Evolutionary conservation across 768 basidiomycete species (phyloP), one percentile per base, ranked within the genome.

Genomic region (Suillus luteus): DNA sequence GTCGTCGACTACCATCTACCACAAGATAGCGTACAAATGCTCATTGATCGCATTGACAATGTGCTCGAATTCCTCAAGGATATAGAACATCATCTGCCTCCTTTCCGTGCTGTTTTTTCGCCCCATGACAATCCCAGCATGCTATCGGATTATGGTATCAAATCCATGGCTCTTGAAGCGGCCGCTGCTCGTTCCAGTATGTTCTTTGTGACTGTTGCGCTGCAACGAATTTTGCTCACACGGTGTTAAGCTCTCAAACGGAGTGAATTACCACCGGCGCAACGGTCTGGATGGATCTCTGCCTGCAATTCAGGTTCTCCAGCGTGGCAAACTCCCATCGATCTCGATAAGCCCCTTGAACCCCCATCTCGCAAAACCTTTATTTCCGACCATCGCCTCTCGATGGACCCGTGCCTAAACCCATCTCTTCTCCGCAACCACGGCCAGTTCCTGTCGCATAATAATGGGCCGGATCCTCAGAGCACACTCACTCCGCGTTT

Each of bases 361-460:
- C 10, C 14, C 41, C 3, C 35, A 35, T 1, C 44, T 3, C 55
- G 57, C 2, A 72, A 73, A 51, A 70, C 72, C 1, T 81, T 81
- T 54, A 77, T 81, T 40, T 71, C 72, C 27, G 71, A 78, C 35
- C 80, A 80, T 59, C 67, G 65, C 1, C 65, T 61, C 14, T 63
- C 73, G 24, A 80, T 81, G 79, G 62, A 79, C 57, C 75, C 79
- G 0, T 81, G 80, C 64, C 35, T 49, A 27, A 71, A 80, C 60
- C 80, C 80, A 1, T 67, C 68, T 15, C 65, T 76, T 44, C 60
- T 81, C 41, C 61, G 60, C 3, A 75, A 80, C 0, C 85, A 87
- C 66, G 85, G 85, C 0, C 81, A 83, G 59, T 85, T 84, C 67
- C 76, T 87, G 24, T 78, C 82, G 0, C 79, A 83, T 57, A 72